Percentiles rank a stretch among this genome's conserved stretches.
These are phyloP conservation scores for Trichoderma reesei DNA, from an alignment of 495 filamentous ascomycete genomes.

Conservation along the genomic window DNA sequence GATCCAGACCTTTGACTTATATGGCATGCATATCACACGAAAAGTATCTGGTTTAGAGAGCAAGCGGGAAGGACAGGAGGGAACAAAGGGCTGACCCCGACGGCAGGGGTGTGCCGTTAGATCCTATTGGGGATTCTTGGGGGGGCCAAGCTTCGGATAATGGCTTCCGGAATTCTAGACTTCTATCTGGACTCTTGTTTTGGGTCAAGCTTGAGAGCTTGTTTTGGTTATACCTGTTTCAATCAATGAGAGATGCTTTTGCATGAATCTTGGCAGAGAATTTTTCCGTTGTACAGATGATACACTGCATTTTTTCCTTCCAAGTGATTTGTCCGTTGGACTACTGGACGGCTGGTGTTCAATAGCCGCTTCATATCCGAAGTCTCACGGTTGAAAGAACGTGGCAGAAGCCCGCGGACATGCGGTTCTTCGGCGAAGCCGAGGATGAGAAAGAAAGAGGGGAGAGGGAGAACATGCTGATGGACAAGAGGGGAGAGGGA, in stretches of 20 bases:
- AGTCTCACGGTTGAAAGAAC: neutral
- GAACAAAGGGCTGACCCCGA: neutral
- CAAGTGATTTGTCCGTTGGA: neutral
- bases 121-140: neutral
- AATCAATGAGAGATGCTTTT: conserved; percentile 2
- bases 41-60: no score
- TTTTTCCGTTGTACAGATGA: neutral
- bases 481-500: no score
- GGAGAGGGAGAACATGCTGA: neutral
- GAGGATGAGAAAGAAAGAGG: neutral
- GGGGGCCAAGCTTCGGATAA: conserved; percentile 1
- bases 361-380: conserved; percentile 2
- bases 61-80: neutral
- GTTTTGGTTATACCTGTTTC: neutral
- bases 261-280: neutral
- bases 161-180: neutral
- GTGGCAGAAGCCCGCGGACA: neutral
- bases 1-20: no score
- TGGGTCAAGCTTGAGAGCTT: neutral
- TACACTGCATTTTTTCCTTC: neutral
- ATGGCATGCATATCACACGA: neutral
- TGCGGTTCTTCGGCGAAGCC: neutral
- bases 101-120: neutral
- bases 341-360: neutral
- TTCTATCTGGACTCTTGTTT: neutral